phyloP scores from a whole-genome alignment of 2,329 filamentous ascomycete genomes.

The Fusarium tjaetaba region DNA sequence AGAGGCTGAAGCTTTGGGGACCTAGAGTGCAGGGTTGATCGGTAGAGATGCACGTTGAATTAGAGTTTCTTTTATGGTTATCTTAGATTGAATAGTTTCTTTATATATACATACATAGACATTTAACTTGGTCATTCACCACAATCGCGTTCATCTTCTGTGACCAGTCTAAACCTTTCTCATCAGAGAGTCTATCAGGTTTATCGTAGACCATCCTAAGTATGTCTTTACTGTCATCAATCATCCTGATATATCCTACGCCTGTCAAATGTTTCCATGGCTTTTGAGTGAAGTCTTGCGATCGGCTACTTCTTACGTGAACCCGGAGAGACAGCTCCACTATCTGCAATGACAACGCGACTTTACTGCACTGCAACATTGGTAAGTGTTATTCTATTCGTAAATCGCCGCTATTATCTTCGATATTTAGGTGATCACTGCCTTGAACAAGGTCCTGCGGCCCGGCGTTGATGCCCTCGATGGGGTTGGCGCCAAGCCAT shows the following conservation, averaged over 20 bases:
- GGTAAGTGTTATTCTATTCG: rapidly evolving
- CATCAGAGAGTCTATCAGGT: rapidly evolving
- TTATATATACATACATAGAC: neutral
- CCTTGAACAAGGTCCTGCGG: neutral
- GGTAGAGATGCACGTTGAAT: rapidly evolving
- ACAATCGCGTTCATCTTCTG: no score
- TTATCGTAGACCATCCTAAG: rapidly evolving
- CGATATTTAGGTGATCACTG: rapidly evolving
- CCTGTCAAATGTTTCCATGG: rapidly evolving
- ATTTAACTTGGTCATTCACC: neutral
- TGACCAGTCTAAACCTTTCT: rapidly evolving
- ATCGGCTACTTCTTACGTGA: neutral
- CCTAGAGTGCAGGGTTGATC: neutral
- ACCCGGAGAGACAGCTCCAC: neutral
- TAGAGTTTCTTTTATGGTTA: neutral
- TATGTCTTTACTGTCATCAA: rapidly evolving
- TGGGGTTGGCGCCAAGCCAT: neutral
- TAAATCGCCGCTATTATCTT: neutral
- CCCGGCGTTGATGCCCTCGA: neutral
- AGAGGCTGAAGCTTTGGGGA: slow-evolving; percentile 18
- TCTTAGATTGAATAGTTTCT: neutral
- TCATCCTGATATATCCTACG: rapidly evolving
- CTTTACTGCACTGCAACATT: neutral
- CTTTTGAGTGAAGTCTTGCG: rapidly evolving
- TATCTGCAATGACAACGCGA: rapidly evolving